phyloP scores from a whole-genome alignment of 805 yeast species.

The Wickerhamomyces bisporus region DNA sequence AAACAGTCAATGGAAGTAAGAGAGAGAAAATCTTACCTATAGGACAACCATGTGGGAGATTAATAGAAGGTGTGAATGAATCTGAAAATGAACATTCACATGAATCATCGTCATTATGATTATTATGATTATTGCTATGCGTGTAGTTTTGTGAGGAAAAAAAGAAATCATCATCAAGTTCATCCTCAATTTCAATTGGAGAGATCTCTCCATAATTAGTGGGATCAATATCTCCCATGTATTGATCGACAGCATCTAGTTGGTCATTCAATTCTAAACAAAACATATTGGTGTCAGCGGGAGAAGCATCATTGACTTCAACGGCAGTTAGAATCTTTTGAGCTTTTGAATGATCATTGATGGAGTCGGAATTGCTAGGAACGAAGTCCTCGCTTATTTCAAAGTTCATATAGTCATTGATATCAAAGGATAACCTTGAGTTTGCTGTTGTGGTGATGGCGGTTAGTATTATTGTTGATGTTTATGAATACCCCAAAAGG shows the following conservation, averaged over 20 bases:
- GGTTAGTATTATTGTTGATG: too few relatives aligned
- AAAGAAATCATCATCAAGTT: not conserved
- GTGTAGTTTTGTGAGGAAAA: too few relatives aligned
- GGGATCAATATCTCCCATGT: too few relatives aligned
- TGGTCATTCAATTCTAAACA: not conserved
- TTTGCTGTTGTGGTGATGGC: not conserved
- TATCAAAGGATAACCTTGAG: conserved; percentile 20
- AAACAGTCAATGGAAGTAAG: too few relatives aligned
- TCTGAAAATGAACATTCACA: not conserved
- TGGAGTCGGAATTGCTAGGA: conserved; percentile 12
- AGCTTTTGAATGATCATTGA: conserved; percentile 12
- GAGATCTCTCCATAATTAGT: not conserved
- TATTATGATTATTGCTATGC: too few relatives aligned
- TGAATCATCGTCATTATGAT: too few relatives aligned
- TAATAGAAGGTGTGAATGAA: not conserved
- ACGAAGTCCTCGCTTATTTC: conserved; percentile 22
- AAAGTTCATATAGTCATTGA: conserved; percentile 19
- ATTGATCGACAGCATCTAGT: not conserved
- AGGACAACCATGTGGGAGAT: not conserved
- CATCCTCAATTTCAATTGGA: not conserved
- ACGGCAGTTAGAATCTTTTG: not conserved
- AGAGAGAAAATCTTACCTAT: not conserved
- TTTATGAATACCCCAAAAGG: too few relatives aligned
- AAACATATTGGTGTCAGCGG: not conserved
- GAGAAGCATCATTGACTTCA: not conserved